Conservation (phyloP, 192 early-diverging fungal species). For the Coemansia sp. region DNA sequence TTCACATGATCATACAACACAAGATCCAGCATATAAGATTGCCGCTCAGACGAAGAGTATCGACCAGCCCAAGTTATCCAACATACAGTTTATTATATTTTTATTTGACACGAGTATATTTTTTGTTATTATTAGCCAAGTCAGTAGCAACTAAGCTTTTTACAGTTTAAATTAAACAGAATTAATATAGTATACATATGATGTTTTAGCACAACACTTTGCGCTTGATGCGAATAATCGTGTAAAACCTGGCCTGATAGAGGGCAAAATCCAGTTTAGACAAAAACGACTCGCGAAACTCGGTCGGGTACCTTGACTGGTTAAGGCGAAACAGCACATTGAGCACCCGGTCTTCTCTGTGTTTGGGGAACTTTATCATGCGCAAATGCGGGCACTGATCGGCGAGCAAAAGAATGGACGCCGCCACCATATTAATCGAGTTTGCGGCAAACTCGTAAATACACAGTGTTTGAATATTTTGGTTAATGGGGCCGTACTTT, state of each 20-base stretch:
- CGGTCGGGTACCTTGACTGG: slow-evolving; percentile 5
- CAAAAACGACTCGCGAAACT: slow-evolving; percentile 4
- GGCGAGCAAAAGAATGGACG: slow-evolving; percentile 4
- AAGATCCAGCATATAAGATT: too few species aligned
- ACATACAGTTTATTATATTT: too few species aligned
- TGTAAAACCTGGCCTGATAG: background rate
- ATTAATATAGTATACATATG: too few species aligned
- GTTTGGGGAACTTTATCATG: background rate
- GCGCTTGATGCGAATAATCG: slow-evolving; percentile 5
- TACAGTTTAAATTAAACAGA: too few species aligned
- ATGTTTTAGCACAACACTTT: background rate
- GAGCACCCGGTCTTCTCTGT: background rate
- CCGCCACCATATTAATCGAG: background rate
- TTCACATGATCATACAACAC: too few species aligned
- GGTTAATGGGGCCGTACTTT: background rate
- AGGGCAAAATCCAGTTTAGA: slow-evolving; percentile 1
- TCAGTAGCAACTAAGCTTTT: too few species aligned
- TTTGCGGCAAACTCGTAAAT: background rate
- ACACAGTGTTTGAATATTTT: background rate
- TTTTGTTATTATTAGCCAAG: too few species aligned
- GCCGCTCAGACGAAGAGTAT: too few species aligned
- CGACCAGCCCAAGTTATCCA: too few species aligned
- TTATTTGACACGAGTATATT: too few species aligned
- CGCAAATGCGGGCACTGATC: slow-evolving; percentile 6
- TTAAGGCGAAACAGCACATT: slow-evolving; percentile 2